Evolutionary conservation across 352 stramenopile genomes (phyloP).

Genomic region (Blastocystis sp.): DNA sequence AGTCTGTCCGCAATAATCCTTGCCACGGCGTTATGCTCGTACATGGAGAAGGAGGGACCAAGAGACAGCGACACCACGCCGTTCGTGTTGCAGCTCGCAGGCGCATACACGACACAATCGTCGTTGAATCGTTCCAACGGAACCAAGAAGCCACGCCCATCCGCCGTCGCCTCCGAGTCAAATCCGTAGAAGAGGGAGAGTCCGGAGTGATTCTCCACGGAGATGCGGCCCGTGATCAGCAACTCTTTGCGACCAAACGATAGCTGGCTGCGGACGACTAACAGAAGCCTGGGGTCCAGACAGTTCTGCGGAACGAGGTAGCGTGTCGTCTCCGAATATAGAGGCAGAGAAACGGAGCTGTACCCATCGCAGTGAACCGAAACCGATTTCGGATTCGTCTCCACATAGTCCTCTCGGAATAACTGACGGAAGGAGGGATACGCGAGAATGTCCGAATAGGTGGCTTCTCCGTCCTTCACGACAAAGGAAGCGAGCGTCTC

Average conservation of each 20-base stretch:
- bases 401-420: neutral
- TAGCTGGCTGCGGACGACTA: neutral
- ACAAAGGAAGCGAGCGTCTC: neutral
- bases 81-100: neutral
- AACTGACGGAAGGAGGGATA: slow-evolving; percentile 10
- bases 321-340: neutral
- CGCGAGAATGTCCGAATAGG: neutral
- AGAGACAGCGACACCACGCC: neutral
- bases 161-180: neutral
- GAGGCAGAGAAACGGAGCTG: neutral
- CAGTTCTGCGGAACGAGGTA: neutral
- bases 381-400: neutral
- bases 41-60: neutral
- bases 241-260: slow-evolving; percentile 26
- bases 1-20: neutral
- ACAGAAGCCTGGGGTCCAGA: neutral
- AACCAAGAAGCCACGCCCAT: neutral
- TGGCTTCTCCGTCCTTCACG: neutral
- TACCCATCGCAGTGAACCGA: slow-evolving; percentile 1
- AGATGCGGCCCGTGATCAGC: neutral
- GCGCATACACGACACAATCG: slow-evolving; percentile 6
- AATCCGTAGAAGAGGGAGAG: slow-evolving; percentile 14
- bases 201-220: slow-evolving; percentile 1
- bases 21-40: neutral
- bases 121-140: neutral